phyloP scores from a whole-genome alignment of 2,329 filamentous ascomycete genomes.

The Emmonsiellopsis sp. region DNA sequence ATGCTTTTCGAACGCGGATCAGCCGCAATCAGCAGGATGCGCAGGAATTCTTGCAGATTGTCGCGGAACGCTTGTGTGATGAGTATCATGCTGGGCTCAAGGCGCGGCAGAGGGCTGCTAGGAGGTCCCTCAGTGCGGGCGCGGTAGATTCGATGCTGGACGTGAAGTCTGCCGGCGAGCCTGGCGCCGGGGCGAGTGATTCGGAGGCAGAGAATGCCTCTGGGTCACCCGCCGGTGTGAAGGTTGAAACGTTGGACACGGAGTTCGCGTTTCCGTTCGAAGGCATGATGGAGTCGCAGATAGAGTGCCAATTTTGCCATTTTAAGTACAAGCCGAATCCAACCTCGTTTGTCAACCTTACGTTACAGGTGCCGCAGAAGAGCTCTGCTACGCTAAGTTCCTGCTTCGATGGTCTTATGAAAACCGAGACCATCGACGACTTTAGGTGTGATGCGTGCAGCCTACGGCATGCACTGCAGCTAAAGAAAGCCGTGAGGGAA shows the following conservation, averaged over 20 bases:
- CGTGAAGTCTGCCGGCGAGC: slow-evolving; percentile 3
- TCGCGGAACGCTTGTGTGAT: slow-evolving; percentile 83
- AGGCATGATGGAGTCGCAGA: slow-evolving; percentile 85
- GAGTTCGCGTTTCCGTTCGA: slow-evolving; percentile 67
- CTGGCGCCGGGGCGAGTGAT: slow-evolving; percentile 23
- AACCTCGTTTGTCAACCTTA: slow-evolving; percentile 85
- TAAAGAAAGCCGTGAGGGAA: slow-evolving; percentile 51
- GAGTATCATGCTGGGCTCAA: slow-evolving; percentile 81
- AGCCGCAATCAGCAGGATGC: slow-evolving; percentile 95
- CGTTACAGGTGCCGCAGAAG: slow-evolving; percentile 79
- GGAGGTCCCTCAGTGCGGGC: not conserved
- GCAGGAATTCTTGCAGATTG: slow-evolving; percentile 91
- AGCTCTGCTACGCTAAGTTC: slow-evolving; percentile 70
- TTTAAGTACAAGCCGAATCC: slow-evolving; percentile 79
- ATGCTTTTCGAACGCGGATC: slow-evolving; percentile 79
- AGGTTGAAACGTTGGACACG: slow-evolving; percentile 33
- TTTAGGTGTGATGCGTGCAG: slow-evolving; percentile 93
- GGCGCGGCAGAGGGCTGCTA: slow-evolving; percentile 45
- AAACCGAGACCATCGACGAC: slow-evolving; percentile 92
- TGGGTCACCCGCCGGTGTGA: slow-evolving; percentile 13
- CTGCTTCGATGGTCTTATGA: slow-evolving; percentile 90
- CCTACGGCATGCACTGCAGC: slow-evolving; percentile 64
- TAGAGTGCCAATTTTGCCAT: slow-evolving; percentile 80
- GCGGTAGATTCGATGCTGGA: not conserved
- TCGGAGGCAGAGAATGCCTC: slow-evolving; percentile 22